phyloP scores from a whole-genome alignment of 2,329 filamentous ascomycete species.

The Ceratocystis variospora region DNA sequence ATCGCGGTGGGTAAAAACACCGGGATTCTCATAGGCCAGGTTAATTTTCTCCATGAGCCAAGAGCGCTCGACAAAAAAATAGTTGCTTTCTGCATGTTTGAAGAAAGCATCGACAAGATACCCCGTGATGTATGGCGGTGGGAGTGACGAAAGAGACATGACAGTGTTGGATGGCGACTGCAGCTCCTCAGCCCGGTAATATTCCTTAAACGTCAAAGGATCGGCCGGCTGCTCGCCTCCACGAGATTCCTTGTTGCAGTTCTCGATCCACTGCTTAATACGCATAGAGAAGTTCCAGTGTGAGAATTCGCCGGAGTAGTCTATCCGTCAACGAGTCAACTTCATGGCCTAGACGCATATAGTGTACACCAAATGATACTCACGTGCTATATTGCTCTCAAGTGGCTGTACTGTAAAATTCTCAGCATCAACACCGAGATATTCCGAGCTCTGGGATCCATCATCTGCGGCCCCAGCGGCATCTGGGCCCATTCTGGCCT shows the following conservation, averaged over 20 bases:
- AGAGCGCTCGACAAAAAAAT: slow-evolving; percentile 33
- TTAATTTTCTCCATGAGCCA: slow-evolving; percentile 33
- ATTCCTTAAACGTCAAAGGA: slow-evolving; percentile 28
- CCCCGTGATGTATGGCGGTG: slow-evolving; percentile 34
- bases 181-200: slow-evolving; percentile 34
- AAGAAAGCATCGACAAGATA: slow-evolving; percentile 37
- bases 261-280: slow-evolving; percentile 37
- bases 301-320: slow-evolving; percentile 40
- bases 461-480: slow-evolving; percentile 5
- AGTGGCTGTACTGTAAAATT: slow-evolving; percentile 31
- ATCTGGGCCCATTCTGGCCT: slow-evolving; percentile 8
- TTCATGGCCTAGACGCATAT: background rate
- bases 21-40: slow-evolving; percentile 30
- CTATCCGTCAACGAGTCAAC: slow-evolving; percentile 22
- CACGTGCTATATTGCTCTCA: slow-evolving; percentile 31
- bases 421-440: slow-evolving; percentile 27
- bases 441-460: slow-evolving; percentile 20
- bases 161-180: slow-evolving; percentile 30
- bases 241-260: slow-evolving; percentile 22
- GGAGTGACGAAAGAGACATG: slow-evolving; percentile 30
- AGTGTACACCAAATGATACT: slow-evolving; percentile 20
- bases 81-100: slow-evolving; percentile 35
- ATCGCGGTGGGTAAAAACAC: slow-evolving; percentile 29
- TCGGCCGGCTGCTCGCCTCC: slow-evolving; percentile 14
- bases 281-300: slow-evolving; percentile 41